Percentiles rank a stretch among this genome's conserved stretches.
Evolutionary conservation across 1,139 yeast species (phyloP).

Genomic region (Lodderomyces jiufengensis): DNA sequence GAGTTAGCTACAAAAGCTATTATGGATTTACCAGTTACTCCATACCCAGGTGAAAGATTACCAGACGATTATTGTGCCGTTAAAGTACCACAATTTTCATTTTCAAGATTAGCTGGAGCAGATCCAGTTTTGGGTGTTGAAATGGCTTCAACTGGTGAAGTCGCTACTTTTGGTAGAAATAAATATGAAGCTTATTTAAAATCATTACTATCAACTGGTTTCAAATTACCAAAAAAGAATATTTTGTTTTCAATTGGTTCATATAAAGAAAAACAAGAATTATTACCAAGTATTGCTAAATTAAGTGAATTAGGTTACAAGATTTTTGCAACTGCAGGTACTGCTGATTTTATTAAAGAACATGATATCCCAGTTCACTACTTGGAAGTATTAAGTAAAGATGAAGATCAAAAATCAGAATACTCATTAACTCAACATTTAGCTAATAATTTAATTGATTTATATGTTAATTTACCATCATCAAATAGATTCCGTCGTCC

Average conservation of each 20-base stretch:
- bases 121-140: constrained; percentile 98
- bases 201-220: constrained; percentile 91
- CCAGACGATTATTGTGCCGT: constrained; percentile 96
- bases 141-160: constrained; percentile 99
- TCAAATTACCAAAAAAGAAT: constrained; percentile 92
- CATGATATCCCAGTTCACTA: constrained; percentile 93
- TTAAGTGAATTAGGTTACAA: constrained; percentile 82
- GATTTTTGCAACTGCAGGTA: constrained; percentile 97
- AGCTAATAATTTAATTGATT: constrained; percentile 93
- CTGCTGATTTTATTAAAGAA: constrained; percentile 96
- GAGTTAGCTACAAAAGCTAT: constrained; percentile 98
- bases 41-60: constrained; percentile 84
- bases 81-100: constrained; percentile 97
- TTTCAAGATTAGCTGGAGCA: constrained; percentile 97
- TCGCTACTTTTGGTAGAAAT: constrained; percentile 94
- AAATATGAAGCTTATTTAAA: constrained; percentile 97
- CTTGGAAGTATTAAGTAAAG: constrained; percentile 77
- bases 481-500: constrained; percentile 98
- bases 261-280: constrained; percentile 92
- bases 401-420: constrained; percentile 82
- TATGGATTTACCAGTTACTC: constrained; percentile 80
- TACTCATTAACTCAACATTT: constrained; percentile 94
- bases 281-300: constrained; percentile 82
- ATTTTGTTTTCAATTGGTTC: constrained; percentile 93
- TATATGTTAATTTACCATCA: constrained; percentile 95